These are phyloP conservation scores for Biscogniauxia marginata DNA, from an alignment of 2,329 filamentous ascomycete species.

Conservation along the genomic window DNA sequence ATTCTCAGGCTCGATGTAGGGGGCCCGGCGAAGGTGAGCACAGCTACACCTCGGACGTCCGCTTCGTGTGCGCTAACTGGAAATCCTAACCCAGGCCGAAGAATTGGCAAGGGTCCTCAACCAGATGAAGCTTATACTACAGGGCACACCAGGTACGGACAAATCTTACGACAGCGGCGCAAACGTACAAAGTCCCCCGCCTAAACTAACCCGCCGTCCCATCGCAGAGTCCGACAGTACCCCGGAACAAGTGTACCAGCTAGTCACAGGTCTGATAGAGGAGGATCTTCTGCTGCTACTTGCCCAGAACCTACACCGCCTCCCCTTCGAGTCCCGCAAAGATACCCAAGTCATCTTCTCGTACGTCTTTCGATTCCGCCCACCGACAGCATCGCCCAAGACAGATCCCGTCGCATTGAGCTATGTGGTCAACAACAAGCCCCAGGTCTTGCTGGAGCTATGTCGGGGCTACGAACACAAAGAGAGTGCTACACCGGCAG, in stretches of 20 bases:
- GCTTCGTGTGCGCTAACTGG: constrained; percentile 22
- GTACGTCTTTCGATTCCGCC: constrained; percentile 88
- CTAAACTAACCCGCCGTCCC: constrained; percentile 15
- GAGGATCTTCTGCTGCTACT: constrained; percentile 87
- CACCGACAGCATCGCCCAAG: constrained; percentile 62
- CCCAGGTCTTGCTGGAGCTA: constrained; percentile 82
- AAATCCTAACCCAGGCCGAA: constrained; percentile 62
- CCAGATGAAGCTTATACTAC: constrained; percentile 90
- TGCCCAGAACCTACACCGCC: constrained; percentile 74
- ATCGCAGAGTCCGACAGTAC: constrained; percentile 75
- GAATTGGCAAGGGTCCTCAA: constrained; percentile 81
- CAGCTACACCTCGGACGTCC: constrained; percentile 2
- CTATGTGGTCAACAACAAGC: constrained; percentile 82
- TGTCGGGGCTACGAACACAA: constrained; percentile 88
- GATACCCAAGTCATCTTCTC: constrained; percentile 95
- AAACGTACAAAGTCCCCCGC: background rate
- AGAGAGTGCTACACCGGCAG: constrained; percentile 88
- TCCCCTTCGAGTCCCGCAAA: constrained; percentile 95
- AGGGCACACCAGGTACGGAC: constrained; percentile 80
- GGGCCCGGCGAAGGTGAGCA: constrained; percentile 46
- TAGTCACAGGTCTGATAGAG: constrained; percentile 80
- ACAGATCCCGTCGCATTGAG: constrained; percentile 81
- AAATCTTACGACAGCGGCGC: constrained; percentile 2
- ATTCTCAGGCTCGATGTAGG: constrained; percentile 51
- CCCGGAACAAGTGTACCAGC: constrained; percentile 82